Evolutionary conservation across 768 basidiomycete genomes (phyloP).

Genomic region (Phlebiopsis gigantea): DNA sequence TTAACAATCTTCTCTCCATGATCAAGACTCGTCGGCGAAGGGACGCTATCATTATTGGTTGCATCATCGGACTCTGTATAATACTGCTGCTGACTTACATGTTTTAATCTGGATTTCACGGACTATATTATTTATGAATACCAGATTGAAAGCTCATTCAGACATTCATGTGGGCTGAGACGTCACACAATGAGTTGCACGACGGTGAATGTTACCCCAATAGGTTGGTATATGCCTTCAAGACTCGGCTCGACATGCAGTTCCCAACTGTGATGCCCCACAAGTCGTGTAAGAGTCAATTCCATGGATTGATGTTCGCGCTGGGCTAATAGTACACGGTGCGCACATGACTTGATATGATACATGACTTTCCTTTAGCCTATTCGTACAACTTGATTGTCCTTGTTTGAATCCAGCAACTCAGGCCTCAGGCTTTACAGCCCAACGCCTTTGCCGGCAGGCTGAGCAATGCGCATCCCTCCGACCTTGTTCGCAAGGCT

Average conservation of each 20-base stretch:
- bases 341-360: too few relatives aligned
- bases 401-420: too few relatives aligned
- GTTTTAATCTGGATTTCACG: slow-evolving; percentile 12
- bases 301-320: too few relatives aligned
- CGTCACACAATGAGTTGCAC: too few relatives aligned
- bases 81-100: slow-evolving; percentile 55
- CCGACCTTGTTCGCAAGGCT: neutral
- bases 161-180: too few relatives aligned
- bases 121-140: neutral
- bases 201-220: too few relatives aligned
- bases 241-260: too few relatives aligned
- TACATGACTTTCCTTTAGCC: neutral
- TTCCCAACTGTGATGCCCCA: too few relatives aligned
- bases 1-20: slow-evolving; percentile 87
- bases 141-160: too few relatives aligned
- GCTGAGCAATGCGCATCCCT: slow-evolving; percentile 10
- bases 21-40: slow-evolving; percentile 87
- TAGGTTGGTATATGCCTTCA: too few relatives aligned
- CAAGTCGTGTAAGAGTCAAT: too few relatives aligned
- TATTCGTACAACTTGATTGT: neutral
- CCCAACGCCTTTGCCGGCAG: slow-evolving; percentile 1
- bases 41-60: slow-evolving; percentile 85
- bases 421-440: too few relatives aligned
- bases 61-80: slow-evolving; percentile 81
- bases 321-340: neutral